Percentiles rank a stretch among this genome's conserved stretches.
Conservation (phyloP, 768 basidiomycete species). For the Trametes meyenii region DNA sequence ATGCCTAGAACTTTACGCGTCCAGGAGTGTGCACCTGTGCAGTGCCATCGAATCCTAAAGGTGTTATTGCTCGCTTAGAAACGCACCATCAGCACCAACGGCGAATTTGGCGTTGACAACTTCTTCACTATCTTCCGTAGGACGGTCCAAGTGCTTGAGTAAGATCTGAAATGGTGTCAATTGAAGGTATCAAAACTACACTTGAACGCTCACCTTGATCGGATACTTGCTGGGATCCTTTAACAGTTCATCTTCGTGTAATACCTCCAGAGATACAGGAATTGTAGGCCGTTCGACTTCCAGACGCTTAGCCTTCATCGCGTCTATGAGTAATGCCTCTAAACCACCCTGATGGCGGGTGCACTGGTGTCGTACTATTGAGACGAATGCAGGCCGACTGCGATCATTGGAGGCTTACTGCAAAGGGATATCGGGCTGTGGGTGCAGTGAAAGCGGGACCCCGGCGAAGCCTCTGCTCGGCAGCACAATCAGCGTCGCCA, state of each 20-base stretch:
- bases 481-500: neutral
- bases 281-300: constrained; percentile 53
- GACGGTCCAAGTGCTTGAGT: constrained; percentile 44
- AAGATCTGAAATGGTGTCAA: constrained; percentile 39
- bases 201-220: constrained; percentile 31
- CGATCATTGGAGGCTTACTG: constrained; percentile 41
- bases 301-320: constrained; percentile 50
- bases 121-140: constrained; percentile 46
- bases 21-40: constrained; percentile 78
- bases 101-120: constrained; percentile 71
- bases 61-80: neutral
- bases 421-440: constrained; percentile 71
- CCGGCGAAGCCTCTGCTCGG: constrained; percentile 57
- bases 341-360: constrained; percentile 69
- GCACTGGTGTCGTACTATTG: constrained; percentile 36
- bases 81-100: constrained; percentile 71
- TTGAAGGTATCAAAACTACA: neutral
- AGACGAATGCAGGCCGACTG: neutral
- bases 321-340: constrained; percentile 59
- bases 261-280: constrained; percentile 40
- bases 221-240: constrained; percentile 43
- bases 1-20: constrained; percentile 69
- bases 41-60: neutral
- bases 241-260: neutral
- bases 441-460: constrained; percentile 63